Conservation (phyloP, 164 flowering plant genomes). For the Vitis riparia region DNA sequence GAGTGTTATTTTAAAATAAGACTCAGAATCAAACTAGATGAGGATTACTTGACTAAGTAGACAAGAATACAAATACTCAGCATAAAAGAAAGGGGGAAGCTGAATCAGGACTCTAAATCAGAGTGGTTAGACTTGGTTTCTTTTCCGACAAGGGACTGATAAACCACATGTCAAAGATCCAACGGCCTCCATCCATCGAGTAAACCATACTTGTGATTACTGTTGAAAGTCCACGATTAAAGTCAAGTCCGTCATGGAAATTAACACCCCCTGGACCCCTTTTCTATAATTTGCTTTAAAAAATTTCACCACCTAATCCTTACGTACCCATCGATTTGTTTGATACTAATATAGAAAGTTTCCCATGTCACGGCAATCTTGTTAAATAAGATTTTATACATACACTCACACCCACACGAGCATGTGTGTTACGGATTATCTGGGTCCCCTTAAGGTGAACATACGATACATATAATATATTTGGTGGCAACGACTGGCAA, state of each 20-base stretch:
- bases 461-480: neutral
- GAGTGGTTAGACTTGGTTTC: slow-evolving; percentile 23
- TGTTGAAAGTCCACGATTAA: slow-evolving; percentile 3
- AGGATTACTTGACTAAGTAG: no score
- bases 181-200: neutral
- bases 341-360: slow-evolving; percentile 13
- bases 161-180: slow-evolving; percentile 5
- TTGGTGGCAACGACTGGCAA: slow-evolving; percentile 23
- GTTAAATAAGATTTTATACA: neutral
- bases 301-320: slow-evolving; percentile 29
- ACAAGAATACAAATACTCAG: no score
- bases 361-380: slow-evolving; percentile 22
- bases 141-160: slow-evolving; percentile 33
- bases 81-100: neutral
- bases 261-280: slow-evolving; percentile 13
- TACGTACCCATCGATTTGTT: slow-evolving; percentile 11
- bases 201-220: neutral
- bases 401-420: no score
- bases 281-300: slow-evolving; percentile 16
- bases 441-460: neutral
- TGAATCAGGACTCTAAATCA: neutral
- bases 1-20: neutral
- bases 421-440: neutral
- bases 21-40: no score
- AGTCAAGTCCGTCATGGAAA: slow-evolving; percentile 19